Conservation (phyloP, 805 yeast species). For the Lachancea mirantina region DNA sequence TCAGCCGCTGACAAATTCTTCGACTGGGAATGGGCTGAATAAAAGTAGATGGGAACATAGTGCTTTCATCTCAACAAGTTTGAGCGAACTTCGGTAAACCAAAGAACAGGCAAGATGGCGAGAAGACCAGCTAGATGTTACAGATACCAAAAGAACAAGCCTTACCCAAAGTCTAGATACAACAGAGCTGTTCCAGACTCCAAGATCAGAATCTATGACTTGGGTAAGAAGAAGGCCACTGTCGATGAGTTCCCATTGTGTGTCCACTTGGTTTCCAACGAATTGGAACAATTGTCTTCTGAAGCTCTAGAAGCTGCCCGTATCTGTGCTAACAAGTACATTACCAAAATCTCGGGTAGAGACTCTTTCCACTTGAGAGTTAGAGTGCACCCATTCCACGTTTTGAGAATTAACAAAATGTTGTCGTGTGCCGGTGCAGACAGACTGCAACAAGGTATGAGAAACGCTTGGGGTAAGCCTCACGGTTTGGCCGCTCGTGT, state of each 20-base stretch:
- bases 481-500: conserved; percentile 99
- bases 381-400: conserved; percentile 99
- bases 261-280: conserved; percentile 98
- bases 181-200: conserved; percentile 99
- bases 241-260: conserved; percentile 99
- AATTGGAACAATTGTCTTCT: conserved; percentile 97
- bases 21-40: too few relatives aligned
- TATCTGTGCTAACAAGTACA: conserved; percentile 99
- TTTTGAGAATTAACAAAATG: conserved; percentile 99
- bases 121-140: conserved; percentile 99
- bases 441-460: conserved; percentile 99
- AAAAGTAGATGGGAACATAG: too few relatives aligned
- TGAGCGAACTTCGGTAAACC: not conserved
- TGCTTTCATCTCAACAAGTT: too few relatives aligned
- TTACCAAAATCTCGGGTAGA: conserved; percentile 96
- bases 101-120: conserved; percentile 73
- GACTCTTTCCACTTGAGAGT: conserved; percentile 99
- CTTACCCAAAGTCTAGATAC: conserved; percentile 99
- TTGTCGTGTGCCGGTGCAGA: conserved; percentile 99
- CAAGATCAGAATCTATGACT: conserved; percentile 97
- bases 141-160: conserved; percentile 99
- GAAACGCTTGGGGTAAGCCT: conserved; percentile 99
- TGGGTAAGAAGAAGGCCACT: conserved; percentile 99
- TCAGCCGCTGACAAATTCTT: too few relatives aligned
- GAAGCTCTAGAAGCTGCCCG: conserved; percentile 99